Percentiles rank a stretch among this genome's conserved stretches.
phyloP scores from a whole-genome alignment of 768 basidiomycete genomes.

The Cubamyces sp. region DNA sequence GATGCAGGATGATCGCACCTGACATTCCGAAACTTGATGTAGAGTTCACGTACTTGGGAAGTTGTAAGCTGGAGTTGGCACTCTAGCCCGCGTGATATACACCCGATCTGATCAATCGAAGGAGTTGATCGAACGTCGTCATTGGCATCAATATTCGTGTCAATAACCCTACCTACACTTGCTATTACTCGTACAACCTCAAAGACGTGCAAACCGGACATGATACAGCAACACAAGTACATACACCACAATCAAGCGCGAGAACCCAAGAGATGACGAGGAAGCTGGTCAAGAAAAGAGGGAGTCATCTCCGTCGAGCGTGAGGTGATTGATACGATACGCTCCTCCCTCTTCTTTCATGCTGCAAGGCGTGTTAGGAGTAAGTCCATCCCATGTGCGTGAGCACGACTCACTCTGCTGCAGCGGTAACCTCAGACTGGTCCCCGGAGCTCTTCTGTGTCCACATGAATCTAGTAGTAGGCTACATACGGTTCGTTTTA shows the following conservation, averaged over 20 bases:
- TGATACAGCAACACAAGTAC: conserved; percentile 4
- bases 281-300: conserved; percentile 17
- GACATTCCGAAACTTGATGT: no score
- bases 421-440: conserved; percentile 24
- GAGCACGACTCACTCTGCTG: conserved; percentile 27
- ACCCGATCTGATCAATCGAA: no score
- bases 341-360: conserved; percentile 28
- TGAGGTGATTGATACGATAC: conserved; percentile 27
- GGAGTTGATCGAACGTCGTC: no score
- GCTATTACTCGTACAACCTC: no score
- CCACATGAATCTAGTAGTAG: conserved; percentile 28
- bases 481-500: conserved; percentile 6
- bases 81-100: no score
- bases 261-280: not conserved
- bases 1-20: no score
- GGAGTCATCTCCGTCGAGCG: conserved; percentile 28
- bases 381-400: not conserved
- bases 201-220: no score
- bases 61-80: no score
- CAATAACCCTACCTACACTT: no score
- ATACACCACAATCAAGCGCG: not conserved
- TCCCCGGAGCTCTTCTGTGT: conserved; percentile 21
- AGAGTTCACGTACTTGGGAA: no score
- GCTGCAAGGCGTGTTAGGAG: conserved; percentile 5
- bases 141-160: no score